Evolutionary conservation across 1,284 basidiomycete genomes (phyloP).

Genomic region (Marasmius oreades): DNA sequence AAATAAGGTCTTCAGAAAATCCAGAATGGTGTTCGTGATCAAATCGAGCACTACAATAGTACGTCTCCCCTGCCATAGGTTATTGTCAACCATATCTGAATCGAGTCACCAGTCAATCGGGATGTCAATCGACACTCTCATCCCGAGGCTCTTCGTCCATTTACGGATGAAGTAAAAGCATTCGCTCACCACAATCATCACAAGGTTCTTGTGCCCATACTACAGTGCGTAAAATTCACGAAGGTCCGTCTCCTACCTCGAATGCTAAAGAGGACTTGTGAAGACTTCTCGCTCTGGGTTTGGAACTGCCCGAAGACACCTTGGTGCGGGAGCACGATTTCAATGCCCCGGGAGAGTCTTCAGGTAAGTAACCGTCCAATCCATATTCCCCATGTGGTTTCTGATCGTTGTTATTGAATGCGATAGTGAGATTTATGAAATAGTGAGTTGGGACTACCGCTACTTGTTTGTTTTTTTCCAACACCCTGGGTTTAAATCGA

Average conservation of each 20-base stretch:
- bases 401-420: neutral
- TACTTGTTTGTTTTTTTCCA: neutral
- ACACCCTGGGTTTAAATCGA: neutral
- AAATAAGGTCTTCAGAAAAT: constrained; percentile 7
- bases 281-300: constrained; percentile 23
- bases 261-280: neutral
- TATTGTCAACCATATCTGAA: neutral
- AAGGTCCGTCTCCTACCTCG: neutral
- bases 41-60: constrained; percentile 15
- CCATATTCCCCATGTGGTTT: neutral
- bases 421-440: constrained; percentile 35
- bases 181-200: constrained; percentile 11
- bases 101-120: constrained; percentile 8
- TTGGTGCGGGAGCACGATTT: constrained; percentile 29
- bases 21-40: constrained; percentile 11
- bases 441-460: constrained; percentile 23
- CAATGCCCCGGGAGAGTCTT: constrained; percentile 26
- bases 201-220: constrained; percentile 9
- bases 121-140: constrained; percentile 3
- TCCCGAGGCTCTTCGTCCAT: constrained; percentile 6
- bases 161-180: constrained; percentile 8
- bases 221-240: constrained; percentile 3
- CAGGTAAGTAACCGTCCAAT: constrained; percentile 18
- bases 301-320: constrained; percentile 33
- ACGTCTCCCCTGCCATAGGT: neutral